Base-by-base conservation (phyloP, 805 yeast species). In the Ogataea sp. region DNA sequence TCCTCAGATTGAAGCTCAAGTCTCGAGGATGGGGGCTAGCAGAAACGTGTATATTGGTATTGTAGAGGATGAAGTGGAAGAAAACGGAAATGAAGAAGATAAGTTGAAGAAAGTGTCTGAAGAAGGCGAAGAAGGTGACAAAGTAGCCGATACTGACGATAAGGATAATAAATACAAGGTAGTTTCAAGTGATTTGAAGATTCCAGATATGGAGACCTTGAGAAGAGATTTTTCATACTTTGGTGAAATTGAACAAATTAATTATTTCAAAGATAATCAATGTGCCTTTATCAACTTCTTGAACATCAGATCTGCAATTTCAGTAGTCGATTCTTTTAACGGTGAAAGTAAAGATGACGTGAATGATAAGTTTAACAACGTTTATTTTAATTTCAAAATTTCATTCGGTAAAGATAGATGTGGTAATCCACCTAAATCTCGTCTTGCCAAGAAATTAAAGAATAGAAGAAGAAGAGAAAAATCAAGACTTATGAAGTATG, bases 231-330 rank as follows among this genome's bases (percentile, higher is more conserved):
- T 83, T 45, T 58, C 68, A 4, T 56, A 56, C 15, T 83, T 75
- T 62, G 94, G 94, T 10, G 81, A 72, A 17, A 64, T 82, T 52
- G 94, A 83, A 56, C 93, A 83, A 54, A 78, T 83, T 42, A 83
- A 83, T 51, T 80, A 71, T 50, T 74, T 78, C 50, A 80, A 70
- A 49, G 80, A 78, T 53, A 75, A 76, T 18, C 78, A 75, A 46
- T 82, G 90, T 63, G 88, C 85, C 3, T 83, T 85, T 62, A 67
- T 83, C 36, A 83, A 83, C 53, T 83, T 81, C 50, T 63, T 75
- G 53, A 73, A 75, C 48, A 83, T 83, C 20, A 36, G 64, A 5
- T 72, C 77, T 41, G 85, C 87, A 3, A 80, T 83, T 32, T 72
- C 63, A 43, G 67, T 80, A 18, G 83, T 83, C 23, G 79, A 77